Evolutionary conservation across 1,284 basidiomycete species (phyloP), one percentile per base, ranked within the genome.

Genomic region (Wallemia mellicola): DNA sequence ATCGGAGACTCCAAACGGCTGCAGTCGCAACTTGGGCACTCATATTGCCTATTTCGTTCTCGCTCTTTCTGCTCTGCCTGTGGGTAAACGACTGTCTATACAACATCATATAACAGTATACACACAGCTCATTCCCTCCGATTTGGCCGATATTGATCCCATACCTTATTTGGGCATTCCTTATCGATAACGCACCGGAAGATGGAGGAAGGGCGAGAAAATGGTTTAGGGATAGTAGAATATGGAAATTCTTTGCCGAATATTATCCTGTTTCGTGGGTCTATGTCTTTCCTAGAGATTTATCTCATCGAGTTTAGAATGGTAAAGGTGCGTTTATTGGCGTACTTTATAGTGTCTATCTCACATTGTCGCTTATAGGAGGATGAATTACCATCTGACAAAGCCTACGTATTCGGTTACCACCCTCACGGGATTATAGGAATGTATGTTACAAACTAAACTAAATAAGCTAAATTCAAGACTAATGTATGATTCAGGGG

Each of bases 361-460:
- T 27, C 11, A 2, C 27, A 56, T 17, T 26, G 5, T 19, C n/a
- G n/a, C n/a, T n/a, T 55, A 22, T 61, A 85, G 83, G 83, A 85
- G 72, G 80, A 79, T 62, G 86, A 95, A 64, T 76, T 99, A 32
- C 87, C 91, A 1, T 73, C 88, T 15, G 86, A 94, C 69, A 74
- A 87, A 62, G 82, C 85, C 27, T 98, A 98, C 72, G 77, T 98
- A 24, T 98, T 99, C 72, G 94, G 88, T 19, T 94, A 94, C 71
- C 89, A 95, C 71, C 89, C 89, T 19, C 89, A 95, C 70, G 89
- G 87, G 27, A 89, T 91, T 65, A 91, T 92, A 68, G 86, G 87
- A 65, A 89, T 91, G 86, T 86, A 69, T 66, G 80, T 70, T 27
- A 54, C 61, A 32, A 57, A 54, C 24, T 58, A 24, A 24, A 26